Evolutionary conservation across 768 basidiomycete species (phyloP), one percentile per base, ranked within the genome.

Genomic region (Lactarius tabidus): DNA sequence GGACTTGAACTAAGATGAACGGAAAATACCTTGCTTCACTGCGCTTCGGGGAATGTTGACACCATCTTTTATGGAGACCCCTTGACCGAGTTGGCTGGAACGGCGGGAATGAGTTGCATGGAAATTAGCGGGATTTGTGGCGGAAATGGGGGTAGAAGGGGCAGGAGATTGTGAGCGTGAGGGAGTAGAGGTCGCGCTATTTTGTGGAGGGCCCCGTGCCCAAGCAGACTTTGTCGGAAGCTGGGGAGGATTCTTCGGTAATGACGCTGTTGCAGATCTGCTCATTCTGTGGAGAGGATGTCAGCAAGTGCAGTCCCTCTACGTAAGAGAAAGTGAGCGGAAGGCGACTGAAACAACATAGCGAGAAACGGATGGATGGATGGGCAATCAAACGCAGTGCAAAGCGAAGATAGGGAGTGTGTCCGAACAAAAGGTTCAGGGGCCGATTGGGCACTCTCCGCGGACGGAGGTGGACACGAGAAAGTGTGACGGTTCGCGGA

Each of bases 191-290:
- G 79, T 78, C 61, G 83, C 77, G 65, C 85, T 78, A 70, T 76
- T 82, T 79, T 84, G 83, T 62, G 93, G 92, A 59, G 93, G 93
- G 76, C 93, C 92, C 83, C 79, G 89, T 79, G 90, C 80, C 93
- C 93, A 96, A 82, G 91, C 93, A 78, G 92, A 93, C 82, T 86
- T 85, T 81, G 82, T 76, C 76, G 88, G 79, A 79, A 88, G 86
- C 84, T 81, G 85, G 79, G 85, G 76, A 78, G 83, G 83, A 81
- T 79, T 87, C 85, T 88, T 88, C 79, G 84, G 76, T 80, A 79
- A 80, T 77, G 89, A 80, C 77, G 85, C 81, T 77, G 88, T 84
- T 71, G 90, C 86, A 79, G 85, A 85, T 88, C 89, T 94, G 91
- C 91, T 95, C 93, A 95, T 95, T 92, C 90, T 92, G 70, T 10